These are phyloP conservation scores for Phycomyces nitens DNA, from an alignment of 192 early-diverging fungal genomes.

Conservation along the genomic window DNA sequence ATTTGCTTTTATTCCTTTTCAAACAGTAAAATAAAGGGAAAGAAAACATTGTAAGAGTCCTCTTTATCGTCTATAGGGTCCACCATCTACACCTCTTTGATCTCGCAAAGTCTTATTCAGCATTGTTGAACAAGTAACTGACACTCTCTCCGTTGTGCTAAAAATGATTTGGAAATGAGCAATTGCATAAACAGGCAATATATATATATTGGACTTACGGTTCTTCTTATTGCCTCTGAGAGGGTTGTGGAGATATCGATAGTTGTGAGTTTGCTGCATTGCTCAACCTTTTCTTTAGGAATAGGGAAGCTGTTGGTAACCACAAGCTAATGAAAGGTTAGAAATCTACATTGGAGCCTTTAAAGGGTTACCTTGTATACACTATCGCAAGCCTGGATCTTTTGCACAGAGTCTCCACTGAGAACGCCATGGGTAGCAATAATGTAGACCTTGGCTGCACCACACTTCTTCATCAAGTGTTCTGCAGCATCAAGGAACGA, in stretches of 20 bases:
- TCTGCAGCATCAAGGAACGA: conserved; percentile 89
- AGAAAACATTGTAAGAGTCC: no score
- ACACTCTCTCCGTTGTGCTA: conserved; percentile 38
- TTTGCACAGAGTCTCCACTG: conserved; percentile 78
- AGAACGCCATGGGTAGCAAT: conserved; percentile 94
- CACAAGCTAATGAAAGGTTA: conserved; percentile 58
- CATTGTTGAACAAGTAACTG: conserved; percentile 33
- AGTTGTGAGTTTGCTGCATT: conserved; percentile 72
- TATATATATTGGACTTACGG: conserved; percentile 18
- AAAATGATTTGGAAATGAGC: conserved; percentile 5
- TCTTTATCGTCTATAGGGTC: no score
- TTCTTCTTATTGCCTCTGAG: conserved; percentile 86
- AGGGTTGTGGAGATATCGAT: conserved; percentile 90
- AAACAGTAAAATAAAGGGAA: no score
- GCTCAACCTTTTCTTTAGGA: conserved; percentile 61
- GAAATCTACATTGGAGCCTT: no score
- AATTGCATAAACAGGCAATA: background rate
- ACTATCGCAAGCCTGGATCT: conserved; percentile 66
- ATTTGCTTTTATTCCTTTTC: no score
- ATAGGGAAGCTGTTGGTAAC: conserved; percentile 92
- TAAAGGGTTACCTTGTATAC: conserved; percentile 33
- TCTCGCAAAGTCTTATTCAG: conserved; percentile 11
- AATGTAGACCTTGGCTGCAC: conserved; percentile 77
- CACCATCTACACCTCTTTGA: no score
- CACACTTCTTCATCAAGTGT: conserved; percentile 79